Evolutionary conservation across 495 filamentous ascomycete genomes (phyloP).

Genomic region (Hypoxylon perforatum): DNA sequence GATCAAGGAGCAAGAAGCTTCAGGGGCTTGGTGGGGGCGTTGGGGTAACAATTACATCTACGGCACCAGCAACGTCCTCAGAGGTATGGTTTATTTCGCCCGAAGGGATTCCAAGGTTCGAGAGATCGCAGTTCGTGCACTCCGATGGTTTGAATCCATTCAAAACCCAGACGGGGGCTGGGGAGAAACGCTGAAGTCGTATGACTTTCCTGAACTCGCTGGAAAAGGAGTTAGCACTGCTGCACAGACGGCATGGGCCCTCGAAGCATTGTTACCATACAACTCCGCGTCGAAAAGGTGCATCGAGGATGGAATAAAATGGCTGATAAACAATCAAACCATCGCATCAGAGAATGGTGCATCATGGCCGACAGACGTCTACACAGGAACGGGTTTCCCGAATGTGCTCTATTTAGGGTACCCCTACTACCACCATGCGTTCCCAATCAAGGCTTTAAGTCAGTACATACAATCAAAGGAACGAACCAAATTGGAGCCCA

Average conservation of each 20-base stretch:
- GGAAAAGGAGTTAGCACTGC: conserved; percentile 43
- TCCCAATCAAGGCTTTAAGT: conserved; percentile 55
- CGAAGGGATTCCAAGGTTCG: neutral
- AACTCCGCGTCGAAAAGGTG: neutral
- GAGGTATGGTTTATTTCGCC: conserved; percentile 35
- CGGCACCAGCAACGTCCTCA: conserved; percentile 51
- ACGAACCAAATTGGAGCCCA: too few species aligned
- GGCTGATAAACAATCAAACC: conserved; percentile 26
- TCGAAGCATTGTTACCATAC: conserved; percentile 47
- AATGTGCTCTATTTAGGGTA: conserved; percentile 51
- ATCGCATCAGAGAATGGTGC: conserved; percentile 3
- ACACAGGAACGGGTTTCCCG: conserved; percentile 54
- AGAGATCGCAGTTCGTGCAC: conserved; percentile 14
- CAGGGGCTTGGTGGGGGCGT: conserved; percentile 51
- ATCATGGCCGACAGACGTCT: conserved; percentile 45
- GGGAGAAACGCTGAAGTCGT: conserved; percentile 48
- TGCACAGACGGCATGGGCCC: conserved; percentile 53
- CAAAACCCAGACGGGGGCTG: conserved; percentile 54
- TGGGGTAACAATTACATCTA: conserved; percentile 53
- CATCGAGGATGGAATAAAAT: conserved; percentile 41
- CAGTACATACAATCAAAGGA: conserved; percentile 22
- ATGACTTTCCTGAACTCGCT: conserved; percentile 31
- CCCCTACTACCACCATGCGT: conserved; percentile 50
- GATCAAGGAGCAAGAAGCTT: conserved; percentile 20
- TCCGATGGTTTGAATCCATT: conserved; percentile 40